Conservation (phyloP, 2,329 filamentous ascomycete species). For the Fusarium proliferatum region DNA sequence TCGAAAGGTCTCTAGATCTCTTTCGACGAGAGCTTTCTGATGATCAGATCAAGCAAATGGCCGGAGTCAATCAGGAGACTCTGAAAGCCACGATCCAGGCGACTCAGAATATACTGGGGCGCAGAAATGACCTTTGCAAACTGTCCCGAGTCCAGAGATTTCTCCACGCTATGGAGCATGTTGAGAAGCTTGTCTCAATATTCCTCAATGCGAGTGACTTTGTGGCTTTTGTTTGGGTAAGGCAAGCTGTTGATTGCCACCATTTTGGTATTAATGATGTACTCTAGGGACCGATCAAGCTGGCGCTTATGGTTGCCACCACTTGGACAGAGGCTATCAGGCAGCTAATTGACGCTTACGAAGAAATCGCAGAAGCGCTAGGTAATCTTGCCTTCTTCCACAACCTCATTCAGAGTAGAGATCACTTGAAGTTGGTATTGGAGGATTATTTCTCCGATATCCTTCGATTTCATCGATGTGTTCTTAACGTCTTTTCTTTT, state of each 20-base stretch:
- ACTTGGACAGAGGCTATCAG: background rate
- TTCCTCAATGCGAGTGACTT: background rate
- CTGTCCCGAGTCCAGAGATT: background rate
- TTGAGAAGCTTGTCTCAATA: background rate
- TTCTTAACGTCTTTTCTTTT: background rate
- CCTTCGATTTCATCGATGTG: background rate
- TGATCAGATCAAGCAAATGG: background rate
- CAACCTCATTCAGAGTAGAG: background rate
- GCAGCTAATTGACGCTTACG: background rate
- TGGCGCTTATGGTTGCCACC: slow-evolving; percentile 1
- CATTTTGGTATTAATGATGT: background rate
- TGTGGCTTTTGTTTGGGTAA: slow-evolving; percentile 11
- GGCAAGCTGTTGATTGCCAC: background rate
- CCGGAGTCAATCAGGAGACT: rapidly evolving
- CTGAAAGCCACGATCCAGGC: rapidly evolving
- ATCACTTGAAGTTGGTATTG: rapidly evolving
- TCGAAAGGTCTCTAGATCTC: background rate
- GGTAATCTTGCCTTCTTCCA: background rate
- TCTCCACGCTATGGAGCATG: background rate
- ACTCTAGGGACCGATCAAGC: background rate
- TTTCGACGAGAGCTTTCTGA: slow-evolving; percentile 4
- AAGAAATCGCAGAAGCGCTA: background rate
- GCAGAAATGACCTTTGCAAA: background rate
- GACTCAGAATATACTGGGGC: background rate
- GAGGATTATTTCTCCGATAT: slow-evolving; percentile 8